Percentiles rank a stretch among this genome's conserved stretches.
Conservation (phyloP, 106 monocot species). For the Dioscorea alata region DNA sequence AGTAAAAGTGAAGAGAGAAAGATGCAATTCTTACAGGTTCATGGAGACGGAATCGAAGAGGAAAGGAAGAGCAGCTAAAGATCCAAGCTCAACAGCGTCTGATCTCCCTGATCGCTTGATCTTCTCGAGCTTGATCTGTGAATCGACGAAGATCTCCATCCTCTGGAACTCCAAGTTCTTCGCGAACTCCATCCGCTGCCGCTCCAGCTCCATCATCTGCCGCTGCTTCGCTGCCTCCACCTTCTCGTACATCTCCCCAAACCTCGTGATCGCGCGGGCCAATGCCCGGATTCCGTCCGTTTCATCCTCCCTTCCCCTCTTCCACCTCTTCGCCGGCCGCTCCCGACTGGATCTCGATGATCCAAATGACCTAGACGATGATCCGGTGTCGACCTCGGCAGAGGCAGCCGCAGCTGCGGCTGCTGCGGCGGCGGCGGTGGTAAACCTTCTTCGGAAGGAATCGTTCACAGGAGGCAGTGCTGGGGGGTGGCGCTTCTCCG, state of each 20-base stretch:
- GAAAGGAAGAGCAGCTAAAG: background rate
- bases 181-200: slow-evolving; percentile 19
- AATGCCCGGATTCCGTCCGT: slow-evolving; percentile 7
- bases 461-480: background rate
- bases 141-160: slow-evolving; percentile 24
- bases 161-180: slow-evolving; percentile 19
- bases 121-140: slow-evolving; percentile 9
- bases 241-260: slow-evolving; percentile 15
- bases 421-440: slow-evolving; percentile 8
- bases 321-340: background rate
- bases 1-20: too few species aligned
- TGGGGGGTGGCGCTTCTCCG: background rate
- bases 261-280: slow-evolving; percentile 10
- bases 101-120: slow-evolving; percentile 2
- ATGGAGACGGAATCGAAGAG: background rate
- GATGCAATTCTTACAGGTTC: too few species aligned
- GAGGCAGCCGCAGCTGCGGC: slow-evolving; percentile 9
- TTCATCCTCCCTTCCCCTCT: slow-evolving; percentile 3
- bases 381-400: background rate
- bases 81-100: background rate
- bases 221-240: slow-evolving; percentile 18
- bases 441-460: background rate
- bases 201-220: slow-evolving; percentile 25
- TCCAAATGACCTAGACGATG: background rate
- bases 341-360: background rate